These are phyloP conservation scores for Symbiodinium pilosum DNA, from an alignment of 73 alveolate species.

Conservation along the genomic window DNA sequence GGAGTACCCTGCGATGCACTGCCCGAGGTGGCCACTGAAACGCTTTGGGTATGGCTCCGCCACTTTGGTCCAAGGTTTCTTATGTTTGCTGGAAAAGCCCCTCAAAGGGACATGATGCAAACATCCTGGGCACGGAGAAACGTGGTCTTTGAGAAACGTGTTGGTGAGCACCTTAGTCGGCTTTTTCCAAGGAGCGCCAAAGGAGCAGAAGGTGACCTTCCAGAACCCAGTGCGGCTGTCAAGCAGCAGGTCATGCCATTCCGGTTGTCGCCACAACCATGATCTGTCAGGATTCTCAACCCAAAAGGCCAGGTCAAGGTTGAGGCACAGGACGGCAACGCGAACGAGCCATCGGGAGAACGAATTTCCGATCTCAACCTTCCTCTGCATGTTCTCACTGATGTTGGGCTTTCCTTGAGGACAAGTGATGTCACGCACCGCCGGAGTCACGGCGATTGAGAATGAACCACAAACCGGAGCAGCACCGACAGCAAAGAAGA, in stretches of 20 bases:
- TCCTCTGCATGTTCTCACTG: neutral
- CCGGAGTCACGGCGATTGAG: neutral
- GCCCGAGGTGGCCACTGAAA: neutral
- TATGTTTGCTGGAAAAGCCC: neutral
- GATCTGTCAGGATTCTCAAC: neutral
- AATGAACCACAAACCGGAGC: slow-evolving; percentile 22
- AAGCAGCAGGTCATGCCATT: neutral
- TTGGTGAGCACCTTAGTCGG: neutral
- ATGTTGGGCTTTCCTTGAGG: slow-evolving; percentile 19
- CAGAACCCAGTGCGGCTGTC: neutral
- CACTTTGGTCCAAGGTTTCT: neutral
- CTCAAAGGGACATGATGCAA: neutral
- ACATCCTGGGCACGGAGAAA: neutral
- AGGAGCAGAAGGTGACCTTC: neutral
- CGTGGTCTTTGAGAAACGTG: neutral
- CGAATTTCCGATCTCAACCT: neutral
- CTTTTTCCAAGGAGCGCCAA: neutral
- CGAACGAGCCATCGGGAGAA: neutral
- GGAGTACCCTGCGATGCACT: neutral
- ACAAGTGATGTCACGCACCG: neutral
- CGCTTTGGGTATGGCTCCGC: slow-evolving; percentile 5
- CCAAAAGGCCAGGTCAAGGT: neutral
- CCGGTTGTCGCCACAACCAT: neutral
- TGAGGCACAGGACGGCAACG: neutral
- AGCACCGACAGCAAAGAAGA: neutral